phyloP scores from a whole-genome alignment of 225 moss, liverwort and hornwort species.

The Anthoceros angustus region DNA sequence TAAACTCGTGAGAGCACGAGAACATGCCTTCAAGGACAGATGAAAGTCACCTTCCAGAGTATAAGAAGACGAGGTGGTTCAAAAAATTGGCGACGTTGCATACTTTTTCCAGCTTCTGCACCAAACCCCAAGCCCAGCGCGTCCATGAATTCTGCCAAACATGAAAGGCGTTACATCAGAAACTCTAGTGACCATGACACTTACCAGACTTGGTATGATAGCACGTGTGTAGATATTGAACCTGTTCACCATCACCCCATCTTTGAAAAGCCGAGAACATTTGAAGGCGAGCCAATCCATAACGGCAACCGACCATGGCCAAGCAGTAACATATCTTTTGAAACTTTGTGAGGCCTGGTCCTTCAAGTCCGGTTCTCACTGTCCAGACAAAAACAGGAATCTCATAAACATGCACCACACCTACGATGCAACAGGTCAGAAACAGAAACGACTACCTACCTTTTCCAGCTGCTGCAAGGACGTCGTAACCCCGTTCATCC shows the following conservation, averaged over 20 bases:
- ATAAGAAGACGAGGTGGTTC: constrained; percentile 68
- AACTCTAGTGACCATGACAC: not conserved
- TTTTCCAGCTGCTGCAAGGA: constrained; percentile 48
- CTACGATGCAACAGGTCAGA: not conserved
- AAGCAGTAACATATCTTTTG: constrained; percentile 82
- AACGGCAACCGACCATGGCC: constrained; percentile 79
- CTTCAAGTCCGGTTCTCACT: constrained; percentile 88
- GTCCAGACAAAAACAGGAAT: constrained; percentile 3
- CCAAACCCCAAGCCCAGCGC: constrained; percentile 64
- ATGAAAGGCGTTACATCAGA: not conserved
- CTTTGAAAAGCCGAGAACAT: constrained; percentile 91
- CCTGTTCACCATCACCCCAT: constrained; percentile 84
- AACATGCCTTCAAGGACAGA: not conserved
- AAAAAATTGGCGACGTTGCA: constrained; percentile 78
- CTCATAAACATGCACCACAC: not conserved
- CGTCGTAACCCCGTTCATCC: constrained; percentile 58
- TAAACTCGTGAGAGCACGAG: not conserved
- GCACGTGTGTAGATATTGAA: constrained; percentile 5
- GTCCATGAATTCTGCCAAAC: constrained; percentile 70
- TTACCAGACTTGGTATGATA: not conserved
- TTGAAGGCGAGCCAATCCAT: constrained; percentile 89
- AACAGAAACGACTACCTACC: constrained; percentile 23
- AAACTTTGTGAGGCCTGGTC: constrained; percentile 63
- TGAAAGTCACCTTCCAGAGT: constrained; percentile 61
- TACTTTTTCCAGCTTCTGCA: constrained; percentile 67